Evolutionary conservation across 2,329 filamentous ascomycete species (phyloP).

Genomic region (Hirsutella minnesotensis): DNA sequence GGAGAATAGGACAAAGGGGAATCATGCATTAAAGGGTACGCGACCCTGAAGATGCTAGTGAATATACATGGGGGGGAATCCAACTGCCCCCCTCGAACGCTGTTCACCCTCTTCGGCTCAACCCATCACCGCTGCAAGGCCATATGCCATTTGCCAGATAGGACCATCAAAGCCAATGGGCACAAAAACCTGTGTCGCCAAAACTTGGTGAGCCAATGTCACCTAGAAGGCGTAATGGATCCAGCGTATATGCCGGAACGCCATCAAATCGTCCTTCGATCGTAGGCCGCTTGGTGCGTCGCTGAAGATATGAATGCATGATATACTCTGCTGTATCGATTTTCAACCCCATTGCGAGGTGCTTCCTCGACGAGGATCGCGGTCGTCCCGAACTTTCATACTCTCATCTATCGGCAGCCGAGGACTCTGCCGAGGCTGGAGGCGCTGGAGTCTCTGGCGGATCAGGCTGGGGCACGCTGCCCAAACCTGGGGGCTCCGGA

Average conservation of each 20-base stretch:
- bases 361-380: too few relatives aligned
- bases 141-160: too few relatives aligned
- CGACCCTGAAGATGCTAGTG: neutral
- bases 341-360: too few relatives aligned
- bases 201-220: too few relatives aligned
- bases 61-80: conserved; percentile 3
- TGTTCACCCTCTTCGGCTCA: neutral
- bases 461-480: conserved; percentile 20
- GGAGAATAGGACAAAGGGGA: conserved; percentile 2
- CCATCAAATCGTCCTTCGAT: neutral
- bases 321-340: neutral
- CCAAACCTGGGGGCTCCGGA: conserved; percentile 22
- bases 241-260: too few relatives aligned
- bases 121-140: too few relatives aligned
- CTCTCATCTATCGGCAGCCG: conserved; percentile 12
- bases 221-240: too few relatives aligned
- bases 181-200: too few relatives aligned
- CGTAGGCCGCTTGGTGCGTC: too few relatives aligned
- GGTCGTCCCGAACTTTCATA: neutral
- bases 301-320: too few relatives aligned
- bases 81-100: neutral
- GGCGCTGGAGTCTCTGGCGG: conserved; percentile 19
- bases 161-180: too few relatives aligned
- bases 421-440: conserved; percentile 18
- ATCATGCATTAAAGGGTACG: conserved; percentile 4